A percentile compares a stretch with the other conserved stretches of the same genome.
Conservation (phyloP, 1,284 basidiomycete genomes). For the Cryptococcus sp. region DNA sequence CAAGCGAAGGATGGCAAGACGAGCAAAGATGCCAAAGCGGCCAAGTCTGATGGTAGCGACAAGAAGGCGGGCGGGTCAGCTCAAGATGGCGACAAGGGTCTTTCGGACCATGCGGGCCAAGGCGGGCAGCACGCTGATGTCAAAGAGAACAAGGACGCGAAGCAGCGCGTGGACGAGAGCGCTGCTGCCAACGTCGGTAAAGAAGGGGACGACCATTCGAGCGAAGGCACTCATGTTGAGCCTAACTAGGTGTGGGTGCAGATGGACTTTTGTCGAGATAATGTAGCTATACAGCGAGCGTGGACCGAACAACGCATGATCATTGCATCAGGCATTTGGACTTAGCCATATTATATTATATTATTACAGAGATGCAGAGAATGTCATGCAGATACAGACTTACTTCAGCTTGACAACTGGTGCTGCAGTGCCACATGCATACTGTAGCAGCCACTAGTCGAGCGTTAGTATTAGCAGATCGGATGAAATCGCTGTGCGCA, state of each 20-base stretch:
- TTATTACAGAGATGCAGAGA: no score
- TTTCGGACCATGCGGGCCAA: constrained; percentile 18
- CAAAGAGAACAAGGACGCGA: constrained; percentile 4
- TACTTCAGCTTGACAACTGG: no score
- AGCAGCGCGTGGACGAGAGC: not conserved
- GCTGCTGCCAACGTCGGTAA: constrained; percentile 1
- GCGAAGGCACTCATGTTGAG: constrained; percentile 21
- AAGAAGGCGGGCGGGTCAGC: not conserved
- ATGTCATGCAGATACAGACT: no score
- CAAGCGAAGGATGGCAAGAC: constrained; percentile 15
- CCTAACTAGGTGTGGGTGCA: constrained; percentile 4
- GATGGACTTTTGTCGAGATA: no score
- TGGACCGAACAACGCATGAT: no score
- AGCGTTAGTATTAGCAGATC: no score
- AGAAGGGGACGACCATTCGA: constrained; percentile 12
- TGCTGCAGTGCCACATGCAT: no score
- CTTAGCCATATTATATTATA: no score
- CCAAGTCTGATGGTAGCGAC: constrained; percentile 6
- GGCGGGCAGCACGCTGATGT: constrained; percentile 6
- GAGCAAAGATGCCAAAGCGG: constrained; percentile 11
- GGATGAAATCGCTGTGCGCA: no score
- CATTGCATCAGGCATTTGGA: no score
- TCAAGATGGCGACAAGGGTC: constrained; percentile 22
- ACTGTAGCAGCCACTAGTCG: no score
- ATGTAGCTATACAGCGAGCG: no score